Conservation (phyloP, 2,329 filamentous ascomycete species). For the Paraconiothyrium sp. region DNA sequence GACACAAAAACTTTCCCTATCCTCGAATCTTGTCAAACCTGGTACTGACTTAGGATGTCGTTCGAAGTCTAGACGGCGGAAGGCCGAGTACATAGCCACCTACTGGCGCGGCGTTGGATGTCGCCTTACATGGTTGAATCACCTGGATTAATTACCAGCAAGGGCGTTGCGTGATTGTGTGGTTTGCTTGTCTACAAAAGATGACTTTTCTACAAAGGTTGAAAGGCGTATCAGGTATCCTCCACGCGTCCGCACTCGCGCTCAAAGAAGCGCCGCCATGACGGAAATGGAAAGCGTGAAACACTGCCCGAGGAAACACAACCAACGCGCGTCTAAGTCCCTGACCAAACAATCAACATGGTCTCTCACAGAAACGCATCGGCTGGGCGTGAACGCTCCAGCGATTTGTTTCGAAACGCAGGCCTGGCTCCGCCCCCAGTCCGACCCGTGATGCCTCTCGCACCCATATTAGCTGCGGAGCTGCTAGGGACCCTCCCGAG, state of each 20-base stretch:
- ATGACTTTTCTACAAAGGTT: background rate
- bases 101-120: background rate
- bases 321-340: slow-evolving; percentile 31
- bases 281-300: slow-evolving; percentile 32
- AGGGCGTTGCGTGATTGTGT: background rate
- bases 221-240: slow-evolving; percentile 7
- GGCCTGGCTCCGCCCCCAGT: slow-evolving; percentile 19
- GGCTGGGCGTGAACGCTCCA: slow-evolving; percentile 28
- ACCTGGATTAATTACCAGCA: background rate
- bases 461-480: slow-evolving; percentile 35
- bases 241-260: slow-evolving; percentile 11
- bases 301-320: slow-evolving; percentile 24
- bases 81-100: background rate
- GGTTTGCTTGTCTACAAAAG: background rate
- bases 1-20: background rate
- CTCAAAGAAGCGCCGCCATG: slow-evolving; percentile 32
- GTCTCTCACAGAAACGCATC: slow-evolving; percentile 23
- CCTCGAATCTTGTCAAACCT: background rate
- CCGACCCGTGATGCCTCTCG: slow-evolving; percentile 12
- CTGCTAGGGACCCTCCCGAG: slow-evolving; percentile 28
- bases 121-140: background rate
- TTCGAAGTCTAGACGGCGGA: background rate
- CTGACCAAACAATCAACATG: slow-evolving; percentile 15
- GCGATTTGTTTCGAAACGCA: slow-evolving; percentile 41
- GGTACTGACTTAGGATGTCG: background rate